A percentile compares a stretch with the other conserved stretches of the same genome.
These are phyloP conservation scores for Ulota crispa DNA, from an alignment of 225 moss, liverwort and hornwort genomes.

Conservation along the genomic window DNA sequence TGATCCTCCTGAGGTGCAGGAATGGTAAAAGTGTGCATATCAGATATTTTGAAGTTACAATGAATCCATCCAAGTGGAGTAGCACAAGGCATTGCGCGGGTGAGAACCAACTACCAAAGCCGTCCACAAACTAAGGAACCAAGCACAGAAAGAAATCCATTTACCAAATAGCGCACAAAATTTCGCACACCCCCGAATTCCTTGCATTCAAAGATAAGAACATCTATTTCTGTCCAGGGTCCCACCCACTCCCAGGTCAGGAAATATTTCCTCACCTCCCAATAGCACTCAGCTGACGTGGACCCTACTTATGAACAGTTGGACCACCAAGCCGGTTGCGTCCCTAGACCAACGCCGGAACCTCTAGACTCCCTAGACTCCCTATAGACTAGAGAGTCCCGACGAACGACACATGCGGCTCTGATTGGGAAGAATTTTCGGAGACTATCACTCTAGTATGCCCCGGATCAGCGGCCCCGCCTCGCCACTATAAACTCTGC, in stretches of 20 bases:
- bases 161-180: not conserved
- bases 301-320: not conserved
- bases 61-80: not conserved
- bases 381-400: not conserved
- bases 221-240: slow-evolving; percentile 2
- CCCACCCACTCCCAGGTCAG: not conserved
- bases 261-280: not conserved
- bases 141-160: not conserved
- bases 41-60: not conserved
- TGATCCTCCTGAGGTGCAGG: not conserved
- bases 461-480: slow-evolving; percentile 13
- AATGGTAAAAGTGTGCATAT: not conserved
- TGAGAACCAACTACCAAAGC: not conserved
- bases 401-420: not conserved
- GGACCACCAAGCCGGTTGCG: not conserved
- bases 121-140: not conserved
- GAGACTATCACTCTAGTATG: not conserved
- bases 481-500: slow-evolving; percentile 8
- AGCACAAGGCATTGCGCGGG: not conserved
- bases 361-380: too few species aligned
- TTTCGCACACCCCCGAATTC: not conserved
- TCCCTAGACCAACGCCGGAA: not conserved
- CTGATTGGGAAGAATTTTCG: slow-evolving; percentile 17
- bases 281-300: not conserved
- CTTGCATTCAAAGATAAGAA: slow-evolving; percentile 25